Percentiles rank a stretch among this genome's conserved stretches.
phyloP scores from a whole-genome alignment of 2,329 filamentous ascomycete genomes.

The Stemphylium beticola region DNA sequence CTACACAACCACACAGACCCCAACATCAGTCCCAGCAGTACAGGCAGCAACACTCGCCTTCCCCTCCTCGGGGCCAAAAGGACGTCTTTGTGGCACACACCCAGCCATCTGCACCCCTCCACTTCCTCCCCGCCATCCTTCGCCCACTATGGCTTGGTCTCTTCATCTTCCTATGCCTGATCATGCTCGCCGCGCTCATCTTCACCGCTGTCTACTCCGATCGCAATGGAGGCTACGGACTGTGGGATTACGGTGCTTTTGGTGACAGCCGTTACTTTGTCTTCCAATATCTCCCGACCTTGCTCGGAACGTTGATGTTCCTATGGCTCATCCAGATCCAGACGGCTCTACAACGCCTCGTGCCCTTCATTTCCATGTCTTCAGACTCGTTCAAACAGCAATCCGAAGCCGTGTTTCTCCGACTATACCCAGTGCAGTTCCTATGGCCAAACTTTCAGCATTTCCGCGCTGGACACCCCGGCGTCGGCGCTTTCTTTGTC shows the following conservation, averaged over 20 bases:
- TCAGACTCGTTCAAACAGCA: conserved; percentile 65
- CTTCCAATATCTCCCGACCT: conserved; percentile 82
- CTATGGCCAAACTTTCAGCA: conserved; percentile 71
- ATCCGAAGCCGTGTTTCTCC: conserved; percentile 68
- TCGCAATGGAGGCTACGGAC: conserved; percentile 60
- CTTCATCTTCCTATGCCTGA: conserved; percentile 66
- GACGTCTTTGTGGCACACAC: conserved; percentile 58
- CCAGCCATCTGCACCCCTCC: conserved; percentile 58
- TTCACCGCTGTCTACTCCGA: conserved; percentile 64
- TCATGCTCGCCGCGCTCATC: conserved; percentile 75
- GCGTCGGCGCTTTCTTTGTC: conserved; percentile 70
- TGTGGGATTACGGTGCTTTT: conserved; percentile 72
- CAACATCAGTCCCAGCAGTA: conserved; percentile 5
- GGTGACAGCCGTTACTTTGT: conserved; percentile 81
- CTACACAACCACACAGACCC: conserved; percentile 7
- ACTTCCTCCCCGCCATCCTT: conserved; percentile 74
- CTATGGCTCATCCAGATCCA: conserved; percentile 80
- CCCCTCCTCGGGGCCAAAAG: conserved; percentile 25
- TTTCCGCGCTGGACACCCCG: conserved; percentile 71
- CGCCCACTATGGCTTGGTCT: conserved; percentile 68
- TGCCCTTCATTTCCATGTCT: conserved; percentile 81
- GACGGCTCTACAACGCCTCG: conserved; percentile 73
- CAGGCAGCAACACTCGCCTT: conserved; percentile 12
- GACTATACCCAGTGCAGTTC: conserved; percentile 66
- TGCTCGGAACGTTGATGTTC: conserved; percentile 73